A percentile compares a stretch with the other conserved stretches of the same genome.
Evolutionary conservation across 352 stramenopile genomes (phyloP).

Genomic region (Globisporangium acanthophoron): DNA sequence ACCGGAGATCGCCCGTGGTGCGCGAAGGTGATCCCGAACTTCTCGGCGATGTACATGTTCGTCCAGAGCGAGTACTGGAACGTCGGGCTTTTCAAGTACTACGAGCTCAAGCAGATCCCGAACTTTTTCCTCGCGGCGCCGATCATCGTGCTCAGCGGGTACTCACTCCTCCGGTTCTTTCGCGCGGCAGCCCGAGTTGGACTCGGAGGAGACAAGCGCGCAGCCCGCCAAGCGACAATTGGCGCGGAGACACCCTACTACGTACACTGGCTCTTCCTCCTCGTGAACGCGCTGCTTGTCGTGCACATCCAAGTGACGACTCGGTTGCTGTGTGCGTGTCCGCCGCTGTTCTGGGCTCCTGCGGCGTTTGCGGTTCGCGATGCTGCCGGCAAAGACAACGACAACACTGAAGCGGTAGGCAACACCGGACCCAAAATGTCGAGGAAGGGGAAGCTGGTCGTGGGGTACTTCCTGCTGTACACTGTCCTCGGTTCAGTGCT

Average conservation of each 20-base stretch:
- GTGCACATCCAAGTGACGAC: conserved; percentile 87
- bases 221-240: background rate
- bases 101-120: conserved; percentile 90
- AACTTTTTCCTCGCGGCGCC: conserved; percentile 93
- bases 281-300: conserved; percentile 69
- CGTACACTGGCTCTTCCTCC: conserved; percentile 66
- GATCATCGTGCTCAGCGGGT: conserved; percentile 65
- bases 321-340: conserved; percentile 67
- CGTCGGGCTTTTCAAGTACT: conserved; percentile 92
- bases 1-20: conserved; percentile 68
- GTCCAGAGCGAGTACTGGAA: conserved; percentile 96
- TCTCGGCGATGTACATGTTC: conserved; percentile 90
- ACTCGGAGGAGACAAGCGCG: background rate
- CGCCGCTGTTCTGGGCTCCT: conserved; percentile 76
- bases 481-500: conserved; percentile 58
- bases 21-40: conserved; percentile 47
- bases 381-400: background rate
- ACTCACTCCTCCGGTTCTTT: conserved; percentile 51
- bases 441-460: conserved; percentile 24
- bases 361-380: conserved; percentile 19
- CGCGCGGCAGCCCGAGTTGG: conserved; percentile 10
- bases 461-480: conserved; percentile 73
- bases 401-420: background rate
- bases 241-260: conserved; percentile 41
- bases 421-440: conserved; percentile 4